Base-by-base conservation (phyloP, 305 asterid species). In the Solanum hybrid region DNA sequence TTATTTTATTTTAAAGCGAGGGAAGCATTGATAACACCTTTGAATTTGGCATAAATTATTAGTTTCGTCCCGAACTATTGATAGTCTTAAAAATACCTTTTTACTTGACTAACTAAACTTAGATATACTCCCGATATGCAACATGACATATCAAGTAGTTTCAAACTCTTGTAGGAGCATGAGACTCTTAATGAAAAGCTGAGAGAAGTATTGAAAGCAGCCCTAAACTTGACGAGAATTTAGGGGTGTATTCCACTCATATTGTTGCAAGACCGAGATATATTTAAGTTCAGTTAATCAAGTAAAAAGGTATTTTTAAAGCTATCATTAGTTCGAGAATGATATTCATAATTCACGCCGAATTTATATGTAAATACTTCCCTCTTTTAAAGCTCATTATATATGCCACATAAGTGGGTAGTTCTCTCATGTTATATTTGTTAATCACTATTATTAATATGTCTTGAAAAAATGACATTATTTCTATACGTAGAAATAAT, bases 261-360 rank as follows among this genome's bases (percentile, higher is more conserved):
- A 57, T 57, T 57, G 2, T 6, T 57, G 11, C 24, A 20, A n/a
- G n/a, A n/a, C n/a, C n/a, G n/a, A 2, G 4, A 0, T 61, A 20
- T 61, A 20, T 61, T 20, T 61, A 20, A 61, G 71, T 61, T 61
- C 2, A 61, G 0, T 61, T 0, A 61, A 61, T 61, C 11, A 57
- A 57, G 0, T 61, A 20, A 61, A 61, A 0, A 0, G 1, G 0
- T 61, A 0, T 0, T 61, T 61, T 61, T 0, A 7, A 61, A 0
- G 0, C 71, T 8, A 20, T 61, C 5, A 20, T 0, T 61, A 61
- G 11, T 61, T 20, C 71, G 5, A 61, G 10, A 61, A 61, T 61
- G 71, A 20, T 61, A 61, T 20, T 61, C 2, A 61, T 20, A 61
- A 61, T 57, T 57, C 24, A 20, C 5, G 0, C 0, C 11, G 11